phyloP scores from a whole-genome alignment of 306 rosid genomes.

The Quercus engelmannii region DNA sequence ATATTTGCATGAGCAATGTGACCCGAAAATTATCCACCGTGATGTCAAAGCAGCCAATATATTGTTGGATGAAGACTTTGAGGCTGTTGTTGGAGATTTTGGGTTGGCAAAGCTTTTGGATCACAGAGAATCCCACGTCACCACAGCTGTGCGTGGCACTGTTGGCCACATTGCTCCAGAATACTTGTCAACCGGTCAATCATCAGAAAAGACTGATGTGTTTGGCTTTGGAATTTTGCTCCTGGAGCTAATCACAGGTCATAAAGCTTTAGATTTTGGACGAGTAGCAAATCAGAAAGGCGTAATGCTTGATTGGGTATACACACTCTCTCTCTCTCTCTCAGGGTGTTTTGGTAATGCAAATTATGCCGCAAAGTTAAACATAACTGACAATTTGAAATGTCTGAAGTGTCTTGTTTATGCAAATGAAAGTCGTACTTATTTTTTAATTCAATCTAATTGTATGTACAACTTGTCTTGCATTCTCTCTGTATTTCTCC shows the following conservation, averaged over 20 bases:
- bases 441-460: conserved; percentile 4
- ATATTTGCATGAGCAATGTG: conserved; percentile 96
- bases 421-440: background rate
- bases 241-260: conserved; percentile 93
- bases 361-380: background rate
- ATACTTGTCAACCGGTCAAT: conserved; percentile 91
- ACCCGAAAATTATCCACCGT: conserved; percentile 95
- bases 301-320: conserved; percentile 97
- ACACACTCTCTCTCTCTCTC: conserved; percentile 14
- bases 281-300: conserved; percentile 93
- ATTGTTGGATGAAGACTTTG: conserved; percentile 90
- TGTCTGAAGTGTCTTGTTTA: background rate
- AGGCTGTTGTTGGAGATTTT: conserved; percentile 97
- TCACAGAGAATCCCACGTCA: conserved; percentile 94
- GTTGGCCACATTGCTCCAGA: conserved; percentile 98
- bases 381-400: background rate
- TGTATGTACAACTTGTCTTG: background rate
- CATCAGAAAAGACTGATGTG: conserved; percentile 96
- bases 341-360: background rate
- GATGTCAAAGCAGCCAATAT: conserved; percentile 98
- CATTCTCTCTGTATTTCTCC: background rate
- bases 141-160: conserved; percentile 98
- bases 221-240: conserved; percentile 96
- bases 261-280: conserved; percentile 93
- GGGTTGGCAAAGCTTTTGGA: conserved; percentile 98